A percentile compares a stretch with the other conserved stretches of the same genome.
phyloP scores from a whole-genome alignment of 371 early-diverging fungal species.

The Mucor saturninus region DNA sequence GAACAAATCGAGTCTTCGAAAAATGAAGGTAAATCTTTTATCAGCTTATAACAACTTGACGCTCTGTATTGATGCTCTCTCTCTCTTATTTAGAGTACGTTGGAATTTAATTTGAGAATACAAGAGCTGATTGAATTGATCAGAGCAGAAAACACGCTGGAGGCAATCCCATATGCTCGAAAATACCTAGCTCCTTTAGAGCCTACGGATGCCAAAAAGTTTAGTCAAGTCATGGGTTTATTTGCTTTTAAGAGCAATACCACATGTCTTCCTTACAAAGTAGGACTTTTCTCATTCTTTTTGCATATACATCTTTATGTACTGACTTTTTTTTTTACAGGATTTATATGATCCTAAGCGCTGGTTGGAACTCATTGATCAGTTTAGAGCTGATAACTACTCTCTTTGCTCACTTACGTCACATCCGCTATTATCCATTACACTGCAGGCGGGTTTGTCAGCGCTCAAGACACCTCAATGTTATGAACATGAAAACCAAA shows the following conservation, averaged over 20 bases:
- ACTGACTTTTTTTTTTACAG: constrained; percentile 23
- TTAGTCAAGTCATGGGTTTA: constrained; percentile 86
- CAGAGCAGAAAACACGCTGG: constrained; percentile 61
- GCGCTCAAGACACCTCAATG: constrained; percentile 89
- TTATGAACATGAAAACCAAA: constrained; percentile 72
- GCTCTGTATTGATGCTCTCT: too few relatives aligned
- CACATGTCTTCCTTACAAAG: constrained; percentile 76
- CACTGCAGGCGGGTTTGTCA: constrained; percentile 91
- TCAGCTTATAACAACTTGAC: neutral
- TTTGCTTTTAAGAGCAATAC: constrained; percentile 82
- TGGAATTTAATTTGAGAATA: constrained; percentile 92
- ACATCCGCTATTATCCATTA: constrained; percentile 82
- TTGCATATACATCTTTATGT: neutral
- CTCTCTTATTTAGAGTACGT: constrained; percentile 66
- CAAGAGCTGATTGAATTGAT: constrained; percentile 94
- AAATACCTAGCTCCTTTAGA: constrained; percentile 81
- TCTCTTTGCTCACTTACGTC: constrained; percentile 83
- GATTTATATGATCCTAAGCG: constrained; percentile 74
- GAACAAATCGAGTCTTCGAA: constrained; percentile 83
- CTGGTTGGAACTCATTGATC: constrained; percentile 78
- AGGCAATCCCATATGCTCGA: constrained; percentile 85
- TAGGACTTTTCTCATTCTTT: constrained; percentile 18
- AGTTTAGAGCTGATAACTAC: constrained; percentile 85
- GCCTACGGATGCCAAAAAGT: constrained; percentile 71
- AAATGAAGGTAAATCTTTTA: constrained; percentile 49